Conservation (phyloP, 257 asterid genomes). For the Dorcoceras hygrometricum region DNA sequence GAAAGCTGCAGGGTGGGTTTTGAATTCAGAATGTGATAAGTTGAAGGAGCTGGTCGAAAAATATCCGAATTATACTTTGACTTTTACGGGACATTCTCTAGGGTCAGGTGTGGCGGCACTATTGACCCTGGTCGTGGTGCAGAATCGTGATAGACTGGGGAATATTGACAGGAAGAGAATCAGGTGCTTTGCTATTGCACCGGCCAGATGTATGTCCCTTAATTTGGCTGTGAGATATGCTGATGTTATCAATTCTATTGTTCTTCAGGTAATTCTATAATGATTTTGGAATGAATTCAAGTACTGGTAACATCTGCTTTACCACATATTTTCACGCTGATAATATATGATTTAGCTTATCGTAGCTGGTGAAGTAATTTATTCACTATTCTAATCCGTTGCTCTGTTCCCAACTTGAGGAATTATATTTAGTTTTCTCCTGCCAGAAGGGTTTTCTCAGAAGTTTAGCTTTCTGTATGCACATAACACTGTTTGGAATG, state of each 20-base stretch:
- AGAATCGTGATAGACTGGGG: slow-evolving; percentile 58
- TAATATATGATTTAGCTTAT: not conserved
- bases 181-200: slow-evolving; percentile 83
- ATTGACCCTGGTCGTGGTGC: slow-evolving; percentile 60
- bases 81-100: slow-evolving; percentile 79
- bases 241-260: slow-evolving; percentile 79
- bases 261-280: slow-evolving; percentile 63
- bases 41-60: slow-evolving; percentile 57
- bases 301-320: not conserved
- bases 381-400: not conserved
- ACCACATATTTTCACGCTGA: not conserved
- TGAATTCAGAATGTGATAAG: slow-evolving; percentile 55
- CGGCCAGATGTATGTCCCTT: slow-evolving; percentile 90
- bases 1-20: slow-evolving; percentile 66
- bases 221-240: slow-evolving; percentile 84
- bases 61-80: slow-evolving; percentile 63
- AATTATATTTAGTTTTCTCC: not conserved
- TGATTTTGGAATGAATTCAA: not conserved
- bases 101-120: slow-evolving; percentile 91
- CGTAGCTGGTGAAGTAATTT: not conserved
- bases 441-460: not conserved
- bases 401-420: not conserved
- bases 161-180: slow-evolving; percentile 64
- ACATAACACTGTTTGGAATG: not conserved
- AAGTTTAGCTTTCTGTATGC: not conserved